phyloP scores from a whole-genome alignment of 129 eudicot genomes.

The Helianthus annuus region HanXRQr2.0-SUNRISE NC_035448.2:16639785-16640284 shows the following conservation, averaged over 20 bases:
- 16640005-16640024: conserved; percentile 49
- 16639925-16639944: conserved; percentile 59
- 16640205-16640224: conserved; percentile 81
- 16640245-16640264: conserved; percentile 49
- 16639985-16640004: conserved; percentile 34
- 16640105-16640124: conserved; percentile 27
- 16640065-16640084: neutral
- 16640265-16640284: conserved; percentile 69
- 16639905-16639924: conserved; percentile 50
- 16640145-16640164: conserved; percentile 63
- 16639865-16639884: conserved; percentile 44
- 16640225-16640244: conserved; percentile 78
- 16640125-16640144: conserved; percentile 65
- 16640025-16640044: conserved; percentile 56
- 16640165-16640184: conserved; percentile 71
- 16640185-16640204: conserved; percentile 90
- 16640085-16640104: conserved; percentile 40
- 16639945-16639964: conserved; percentile 56
- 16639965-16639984: conserved; percentile 53
- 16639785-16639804: conserved; percentile 65
- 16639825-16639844: conserved; percentile 60
- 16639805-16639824: conserved; percentile 59
- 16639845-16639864: conserved; percentile 48
- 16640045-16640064: conserved; percentile 41
- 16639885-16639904: conserved; percentile 56